Evolutionary conservation across 192 early-diverging fungal species (phyloP).

Genomic region (Coemansia sp.): DNA sequence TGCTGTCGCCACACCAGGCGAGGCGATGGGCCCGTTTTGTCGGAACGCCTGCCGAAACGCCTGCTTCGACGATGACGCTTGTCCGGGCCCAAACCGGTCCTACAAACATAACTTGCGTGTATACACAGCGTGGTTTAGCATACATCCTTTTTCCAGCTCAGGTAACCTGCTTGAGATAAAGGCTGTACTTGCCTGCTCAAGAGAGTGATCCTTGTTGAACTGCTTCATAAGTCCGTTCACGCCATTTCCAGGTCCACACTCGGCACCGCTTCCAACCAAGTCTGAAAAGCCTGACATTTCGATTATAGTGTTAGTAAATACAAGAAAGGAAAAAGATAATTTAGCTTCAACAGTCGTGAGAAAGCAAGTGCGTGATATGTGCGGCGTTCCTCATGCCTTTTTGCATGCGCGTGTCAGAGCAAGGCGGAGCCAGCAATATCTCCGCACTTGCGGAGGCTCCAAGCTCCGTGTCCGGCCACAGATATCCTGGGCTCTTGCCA

Average conservation of each 20-base stretch:
- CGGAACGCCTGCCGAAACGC: constrained; percentile 47
- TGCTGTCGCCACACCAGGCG: constrained; percentile 20
- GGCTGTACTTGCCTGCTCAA: constrained; percentile 68
- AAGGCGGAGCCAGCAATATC: not conserved
- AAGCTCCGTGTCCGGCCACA: not conserved
- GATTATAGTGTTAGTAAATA: not conserved
- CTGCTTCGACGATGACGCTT: constrained; percentile 45
- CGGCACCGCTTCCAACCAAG: constrained; percentile 63
- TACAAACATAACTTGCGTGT: constrained; percentile 4
- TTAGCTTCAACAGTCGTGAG: not conserved
- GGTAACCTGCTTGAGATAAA: not conserved
- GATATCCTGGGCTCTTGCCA: not conserved
- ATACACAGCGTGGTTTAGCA: not conserved
- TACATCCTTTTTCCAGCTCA: not conserved
- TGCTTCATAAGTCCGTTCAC: constrained; percentile 78
- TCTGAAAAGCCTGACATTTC: constrained; percentile 60
- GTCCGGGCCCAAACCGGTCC: constrained; percentile 39
- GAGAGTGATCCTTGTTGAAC: constrained; percentile 71
- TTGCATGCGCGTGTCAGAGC: not conserved
- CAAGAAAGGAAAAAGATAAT: constrained; percentile 1
- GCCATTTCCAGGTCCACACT: constrained; percentile 77
- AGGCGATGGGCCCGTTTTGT: constrained; percentile 22
- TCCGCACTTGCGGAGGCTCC: not conserved
- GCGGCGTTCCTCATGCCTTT: not conserved
- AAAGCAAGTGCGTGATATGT: not conserved